Base-by-base conservation (phyloP, 768 basidiomycete genomes). In the Termitomyces sp. region DNA sequence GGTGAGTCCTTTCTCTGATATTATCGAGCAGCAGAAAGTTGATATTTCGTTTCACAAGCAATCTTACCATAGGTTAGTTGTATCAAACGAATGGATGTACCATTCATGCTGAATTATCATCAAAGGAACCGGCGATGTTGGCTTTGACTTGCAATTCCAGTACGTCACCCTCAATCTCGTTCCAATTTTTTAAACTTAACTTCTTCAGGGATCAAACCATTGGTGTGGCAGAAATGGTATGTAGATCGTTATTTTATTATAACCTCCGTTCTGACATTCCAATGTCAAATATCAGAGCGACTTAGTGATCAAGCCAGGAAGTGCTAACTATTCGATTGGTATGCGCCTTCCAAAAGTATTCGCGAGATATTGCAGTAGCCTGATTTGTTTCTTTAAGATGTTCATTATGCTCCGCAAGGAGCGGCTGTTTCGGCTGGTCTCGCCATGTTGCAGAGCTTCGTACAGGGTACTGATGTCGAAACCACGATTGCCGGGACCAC, bases 321-420 rank as follows among this genome's bases (percentile, higher is more conserved):
- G 77, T 53, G 66, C 70, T 40, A 74, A 68, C 40, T 85, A 88
- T 59, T 67, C 82, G 2, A 87, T 83, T 42, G 76, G 82, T 81
- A 54, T 35, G 68, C 23, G 9, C n/a, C n/a, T n/a, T 27, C 13
- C 22, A 22, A 35, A 25, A 36, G 11, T n/a, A 1, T 13, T 7
- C n/a, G 11, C n/a, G 11, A 49, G 23, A 9, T n/a, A 48, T 22
- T 25, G 35, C 15, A 11, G 3, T 16, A 18, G 23, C 12, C 48
- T 49, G 23, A 49, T 25, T 27, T 18, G 10, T 12, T 18, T 25
- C 22, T n/a, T 1, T 1, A 56, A 79, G 84, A 83, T 54, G 85
- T 89, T 5, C 74, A 83, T 46, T 89, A 78, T 67, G 73, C 80
- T 10, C 82, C 84, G 0, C 80, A 83, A 57, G 82, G 82, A 6